Evolutionary conservation across 768 basidiomycete genomes (phyloP).

Genomic region (Amanita pseudoporphyria): DNA sequence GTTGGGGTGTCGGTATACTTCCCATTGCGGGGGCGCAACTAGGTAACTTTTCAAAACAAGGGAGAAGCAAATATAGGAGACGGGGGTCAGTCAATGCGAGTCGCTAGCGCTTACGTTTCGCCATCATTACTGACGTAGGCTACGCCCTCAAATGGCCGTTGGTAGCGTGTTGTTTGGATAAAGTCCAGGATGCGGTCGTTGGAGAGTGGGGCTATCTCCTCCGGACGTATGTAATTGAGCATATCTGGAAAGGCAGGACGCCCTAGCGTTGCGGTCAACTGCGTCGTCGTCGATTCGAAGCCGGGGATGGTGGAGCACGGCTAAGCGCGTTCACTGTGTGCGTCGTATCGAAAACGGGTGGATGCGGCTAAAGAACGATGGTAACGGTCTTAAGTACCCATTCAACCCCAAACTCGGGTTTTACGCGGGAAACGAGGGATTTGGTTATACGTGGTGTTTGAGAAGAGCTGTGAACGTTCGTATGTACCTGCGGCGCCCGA

Average conservation of each 20-base stretch:
- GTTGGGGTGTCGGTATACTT: constrained; percentile 30
- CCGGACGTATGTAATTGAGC: neutral
- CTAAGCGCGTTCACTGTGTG: no score
- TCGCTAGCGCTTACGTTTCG: neutral
- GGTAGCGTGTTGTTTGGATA: constrained; percentile 12
- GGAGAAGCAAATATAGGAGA: neutral
- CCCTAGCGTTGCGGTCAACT: no score
- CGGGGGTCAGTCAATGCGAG: neutral
- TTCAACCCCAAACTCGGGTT: no score
- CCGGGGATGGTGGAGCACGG: no score
- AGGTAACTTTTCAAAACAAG: constrained; percentile 4
- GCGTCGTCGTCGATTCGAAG: no score
- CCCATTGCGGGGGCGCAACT: constrained; percentile 19
- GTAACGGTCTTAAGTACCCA: no score
- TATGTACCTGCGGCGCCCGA: constrained; percentile 10
- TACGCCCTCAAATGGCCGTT: constrained; percentile 6
- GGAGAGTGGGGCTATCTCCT: neutral
- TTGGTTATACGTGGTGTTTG: no score
- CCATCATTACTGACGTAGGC: neutral
- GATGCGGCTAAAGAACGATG: no score
- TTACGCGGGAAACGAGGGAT: no score
- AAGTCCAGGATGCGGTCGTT: constrained; percentile 8
- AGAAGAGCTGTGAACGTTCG: neutral
- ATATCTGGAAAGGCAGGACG: no score
- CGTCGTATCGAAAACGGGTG: no score